Evolutionary conservation across 768 basidiomycete species (phyloP).

Genomic region (Suillus plorans): DNA sequence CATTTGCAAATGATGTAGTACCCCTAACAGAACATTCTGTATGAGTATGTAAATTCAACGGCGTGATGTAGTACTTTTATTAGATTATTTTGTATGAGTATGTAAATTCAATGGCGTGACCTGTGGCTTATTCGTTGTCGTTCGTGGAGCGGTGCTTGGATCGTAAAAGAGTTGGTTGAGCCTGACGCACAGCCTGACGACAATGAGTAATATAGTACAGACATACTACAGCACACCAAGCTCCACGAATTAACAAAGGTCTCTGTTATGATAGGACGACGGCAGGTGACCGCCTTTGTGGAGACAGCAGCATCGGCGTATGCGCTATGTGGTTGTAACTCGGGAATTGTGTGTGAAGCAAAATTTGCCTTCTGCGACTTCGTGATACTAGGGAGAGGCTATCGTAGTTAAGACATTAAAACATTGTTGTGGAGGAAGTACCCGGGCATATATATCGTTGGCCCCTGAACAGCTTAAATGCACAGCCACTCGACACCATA

Average conservation of each 20-base stretch:
- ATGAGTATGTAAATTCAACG: too few relatives aligned
- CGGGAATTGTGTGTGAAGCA: slow-evolving; percentile 68
- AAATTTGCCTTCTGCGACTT: slow-evolving; percentile 68
- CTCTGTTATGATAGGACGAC: not conserved
- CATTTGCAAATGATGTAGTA: not conserved
- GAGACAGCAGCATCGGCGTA: slow-evolving; percentile 50
- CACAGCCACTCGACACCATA: too few relatives aligned
- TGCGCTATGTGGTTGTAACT: slow-evolving; percentile 35
- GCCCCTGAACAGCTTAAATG: too few relatives aligned
- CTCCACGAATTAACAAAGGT: not conserved
- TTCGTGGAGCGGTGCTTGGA: too few relatives aligned
- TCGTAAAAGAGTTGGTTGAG: too few relatives aligned
- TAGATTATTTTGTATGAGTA: too few relatives aligned
- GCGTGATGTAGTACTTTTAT: too few relatives aligned
- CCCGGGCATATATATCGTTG: too few relatives aligned
- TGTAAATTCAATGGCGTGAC: not conserved
- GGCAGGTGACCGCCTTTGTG: slow-evolving; percentile 69
- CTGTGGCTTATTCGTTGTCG: not conserved
- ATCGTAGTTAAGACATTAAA: not conserved
- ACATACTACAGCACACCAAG: not conserved
- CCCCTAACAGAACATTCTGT: too few relatives aligned
- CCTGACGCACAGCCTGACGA: too few relatives aligned
- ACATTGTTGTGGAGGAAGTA: not conserved
- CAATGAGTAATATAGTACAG: not conserved
- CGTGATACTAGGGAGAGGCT: slow-evolving; percentile 58